Conservation (phyloP, 257 asterid genomes). For the Solanum sejunctum region DNA sequence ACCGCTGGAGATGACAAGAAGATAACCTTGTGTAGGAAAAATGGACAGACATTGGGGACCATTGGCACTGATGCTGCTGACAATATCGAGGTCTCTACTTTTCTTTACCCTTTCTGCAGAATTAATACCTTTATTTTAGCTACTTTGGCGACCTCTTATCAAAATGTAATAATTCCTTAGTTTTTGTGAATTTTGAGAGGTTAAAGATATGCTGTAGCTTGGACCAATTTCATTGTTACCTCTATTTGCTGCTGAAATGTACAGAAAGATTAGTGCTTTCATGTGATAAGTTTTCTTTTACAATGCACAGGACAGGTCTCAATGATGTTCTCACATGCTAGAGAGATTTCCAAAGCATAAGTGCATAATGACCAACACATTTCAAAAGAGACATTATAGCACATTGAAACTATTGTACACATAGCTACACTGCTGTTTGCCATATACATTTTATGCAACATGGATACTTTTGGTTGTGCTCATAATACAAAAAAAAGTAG, state of each 20-base stretch:
- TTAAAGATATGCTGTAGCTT: neutral
- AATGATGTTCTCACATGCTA: neutral
- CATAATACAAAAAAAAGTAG: neutral
- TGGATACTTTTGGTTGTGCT: neutral
- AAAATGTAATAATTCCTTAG: neutral
- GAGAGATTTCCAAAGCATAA: neutral
- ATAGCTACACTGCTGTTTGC: neutral
- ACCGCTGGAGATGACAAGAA: constrained; percentile 85
- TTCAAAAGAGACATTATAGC: neutral
- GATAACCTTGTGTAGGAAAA: constrained; percentile 71
- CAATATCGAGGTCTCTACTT: constrained; percentile 52
- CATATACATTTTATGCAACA: neutral
- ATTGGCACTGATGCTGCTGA: constrained; percentile 53
- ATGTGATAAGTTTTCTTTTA: neutral
- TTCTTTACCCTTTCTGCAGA: neutral
- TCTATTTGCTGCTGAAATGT: neutral
- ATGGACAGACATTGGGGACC: constrained; percentile 77
- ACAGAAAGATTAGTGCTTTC: neutral
- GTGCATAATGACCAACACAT: neutral
- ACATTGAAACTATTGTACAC: neutral
- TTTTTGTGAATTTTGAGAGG: neutral
- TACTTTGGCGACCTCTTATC: neutral
- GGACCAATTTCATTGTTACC: neutral
- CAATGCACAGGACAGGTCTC: neutral
- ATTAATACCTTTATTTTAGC: neutral